A percentile compares a stretch with the other conserved stretches of the same genome.
Conservation (phyloP, 169 alveolate genomes). For the Plasmodium ovale region DNA sequence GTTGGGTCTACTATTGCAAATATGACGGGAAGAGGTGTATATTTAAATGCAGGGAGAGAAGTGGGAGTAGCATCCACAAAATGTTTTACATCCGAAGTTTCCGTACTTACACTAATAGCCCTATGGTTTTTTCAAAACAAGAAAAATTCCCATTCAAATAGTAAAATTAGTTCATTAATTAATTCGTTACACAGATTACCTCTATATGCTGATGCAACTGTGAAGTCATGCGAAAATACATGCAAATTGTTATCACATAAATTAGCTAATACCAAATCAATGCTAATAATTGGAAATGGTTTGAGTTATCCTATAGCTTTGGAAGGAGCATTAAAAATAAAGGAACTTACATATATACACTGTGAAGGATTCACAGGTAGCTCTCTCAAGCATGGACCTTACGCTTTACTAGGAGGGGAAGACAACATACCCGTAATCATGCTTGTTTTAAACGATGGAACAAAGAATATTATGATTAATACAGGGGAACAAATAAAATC, state of each 20-base stretch:
- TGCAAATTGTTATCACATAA: conserved; percentile 46
- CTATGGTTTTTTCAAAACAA: conserved; percentile 89
- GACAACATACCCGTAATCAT: conserved; percentile 90
- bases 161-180: conserved; percentile 45
- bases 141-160: conserved; percentile 23
- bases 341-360: conserved; percentile 96
- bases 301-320: conserved; percentile 94
- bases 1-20: conserved; percentile 94
- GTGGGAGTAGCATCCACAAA: conserved; percentile 98
- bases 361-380: conserved; percentile 97
- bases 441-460: conserved; percentile 92
- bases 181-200: conserved; percentile 70
- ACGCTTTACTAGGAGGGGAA: conserved; percentile 93
- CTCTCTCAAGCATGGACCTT: conserved; percentile 96
- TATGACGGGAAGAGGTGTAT: conserved; percentile 93
- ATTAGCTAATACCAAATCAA: conserved; percentile 71
- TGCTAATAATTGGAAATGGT: conserved; percentile 91
- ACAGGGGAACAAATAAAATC: conserved; percentile 94
- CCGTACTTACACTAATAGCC: conserved; percentile 89
- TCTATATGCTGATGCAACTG: conserved; percentile 49
- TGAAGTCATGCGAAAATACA: conserved; percentile 58
- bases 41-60: conserved; percentile 97
- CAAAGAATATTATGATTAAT: conserved; percentile 87
- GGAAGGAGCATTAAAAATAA: conserved; percentile 98
- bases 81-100: conserved; percentile 94